Evolutionary conservation across 306 rosid species (phyloP), one percentile per base, ranked within the genome.

Genomic region (Trifolium dubium): DNA sequence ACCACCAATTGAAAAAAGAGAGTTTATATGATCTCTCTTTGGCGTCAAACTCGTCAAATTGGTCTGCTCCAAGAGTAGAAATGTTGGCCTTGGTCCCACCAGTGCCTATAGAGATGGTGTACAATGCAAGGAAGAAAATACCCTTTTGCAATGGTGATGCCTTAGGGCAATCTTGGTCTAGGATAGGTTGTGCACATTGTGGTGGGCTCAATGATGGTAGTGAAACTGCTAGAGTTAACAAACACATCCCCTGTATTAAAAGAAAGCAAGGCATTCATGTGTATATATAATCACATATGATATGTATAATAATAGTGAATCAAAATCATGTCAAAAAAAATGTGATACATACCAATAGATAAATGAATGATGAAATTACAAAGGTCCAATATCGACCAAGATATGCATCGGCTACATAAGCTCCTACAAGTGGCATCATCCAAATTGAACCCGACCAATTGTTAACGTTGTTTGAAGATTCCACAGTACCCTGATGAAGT

Each of bases 1-100:
- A 79, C 97, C 95, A 92, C 97, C 97, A 92, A 34, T 92, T 92
- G 68, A 87, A 92, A 69, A 92, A 90, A 59, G 95, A 90, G 28
- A 88, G 87, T 77, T 90, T 90, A 17, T 76, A 84, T 60, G 51
- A 43, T 80, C 71, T 86, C 76, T 90, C 96, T 10, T 85, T 88
- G 1, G 91, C 84, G 59, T 90, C 95, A 37, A 81, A 88, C 28
- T 85, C 88, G 32, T 92, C 96, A 55, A 92, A 90, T 64, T 90
- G 98, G 62, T 92, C 92, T 1, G 98, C 98, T 6, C 96, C 96
- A 86, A 92, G 87, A 17, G 98, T 88, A 8, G 96, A 88, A 60
- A 92, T 87, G 83, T 89, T 90, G 80, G 97, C 86, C 80, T 90
- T 92, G 69, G 95, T 92, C 1, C 97, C 98, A 1, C 91, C 96